phyloP scores from a whole-genome alignment of 2,329 filamentous ascomycete species.

The Neocucurbitaria cava region DNA sequence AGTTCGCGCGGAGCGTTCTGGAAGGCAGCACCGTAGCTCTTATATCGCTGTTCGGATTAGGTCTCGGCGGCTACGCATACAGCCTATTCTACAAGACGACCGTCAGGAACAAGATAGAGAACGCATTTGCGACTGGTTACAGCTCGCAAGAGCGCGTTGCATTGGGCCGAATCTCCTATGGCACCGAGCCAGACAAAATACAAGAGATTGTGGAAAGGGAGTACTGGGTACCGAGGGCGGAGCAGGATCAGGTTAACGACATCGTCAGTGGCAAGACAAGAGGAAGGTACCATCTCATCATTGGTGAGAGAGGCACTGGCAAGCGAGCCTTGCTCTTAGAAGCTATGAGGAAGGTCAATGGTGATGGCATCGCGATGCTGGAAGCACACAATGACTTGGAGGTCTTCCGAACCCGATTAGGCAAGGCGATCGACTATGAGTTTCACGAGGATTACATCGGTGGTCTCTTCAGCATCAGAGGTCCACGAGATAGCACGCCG shows the following conservation, averaged over 20 bases:
- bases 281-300: conserved; percentile 88
- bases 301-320: conserved; percentile 94
- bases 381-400: conserved; percentile 94
- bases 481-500: conserved; percentile 88
- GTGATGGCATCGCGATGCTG: conserved; percentile 89
- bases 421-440: conserved; percentile 94
- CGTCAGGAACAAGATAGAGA: conserved; percentile 41
- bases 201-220: conserved; percentile 53
- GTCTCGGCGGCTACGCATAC: conserved; percentile 44
- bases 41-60: conserved; percentile 43
- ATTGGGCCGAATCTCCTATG: conserved; percentile 39
- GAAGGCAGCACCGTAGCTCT: conserved; percentile 45
- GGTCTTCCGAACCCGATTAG: conserved; percentile 89
- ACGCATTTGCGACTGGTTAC: conserved; percentile 43
- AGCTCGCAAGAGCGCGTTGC: conserved; percentile 44
- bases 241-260: conserved; percentile 79
- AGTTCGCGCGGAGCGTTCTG: conserved; percentile 41
- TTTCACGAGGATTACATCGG: conserved; percentile 98
- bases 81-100: conserved; percentile 42
- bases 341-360: conserved; percentile 89
- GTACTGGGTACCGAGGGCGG: conserved; percentile 81
- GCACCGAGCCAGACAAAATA: conserved; percentile 32
- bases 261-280: conserved; percentile 75
- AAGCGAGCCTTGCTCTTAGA: conserved; percentile 96
- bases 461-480: conserved; percentile 89